Base-by-base conservation (phyloP, 495 filamentous ascomycete species). In the Neurospora intermedia region DNA sequence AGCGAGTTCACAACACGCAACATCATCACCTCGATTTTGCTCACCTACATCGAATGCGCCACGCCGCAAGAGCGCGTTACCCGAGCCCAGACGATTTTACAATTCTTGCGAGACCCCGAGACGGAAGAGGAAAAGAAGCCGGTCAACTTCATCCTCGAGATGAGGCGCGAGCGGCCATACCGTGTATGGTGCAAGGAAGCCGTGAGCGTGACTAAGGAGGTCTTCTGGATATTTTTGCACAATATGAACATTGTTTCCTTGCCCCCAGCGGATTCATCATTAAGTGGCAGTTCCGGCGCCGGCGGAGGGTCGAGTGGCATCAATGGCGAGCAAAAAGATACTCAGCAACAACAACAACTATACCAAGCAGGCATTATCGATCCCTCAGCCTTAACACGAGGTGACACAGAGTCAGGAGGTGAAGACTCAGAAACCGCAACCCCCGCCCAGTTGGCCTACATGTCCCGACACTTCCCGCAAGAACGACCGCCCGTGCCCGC, bases 181-280 rank as follows among this genome's bases (percentile, higher is more conserved):
- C 90, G 91, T 13, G 89, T 96, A 15, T 99, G 96, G 96, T 92
- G 90, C 83, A 95, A 93, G 81, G 96, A 99, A 80, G 89, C 95
- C 20, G 89, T 89, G 70, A 93, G 91, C 75, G 94, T 98, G 62
- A 97, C 93, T 43, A 98, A 98, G 81, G 96, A 99, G 80, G 96
- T 98, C 39, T 99, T 99, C 81, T 99, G 96, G 96, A 99, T 99
- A 78, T 99, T 98, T 83, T 85, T 98, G 71, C 96, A 99, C 79
- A 90, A 94, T 73, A 83, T 95, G 69, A 98, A 98, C 76, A 90
- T 98, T 73, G 88, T 99, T 70, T 88, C 93, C 54, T 77, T 91
- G 38, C 87, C 86, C 41, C 76, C 81, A 73, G 79, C 75, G 3
- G 71, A 81, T 15, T 18, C n/a, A 46, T 78, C 79, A 75, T 73